These are phyloP conservation scores for Dryas integrifolia DNA, from an alignment of 331 rosid genomes.

Conservation along the genomic window DNA sequence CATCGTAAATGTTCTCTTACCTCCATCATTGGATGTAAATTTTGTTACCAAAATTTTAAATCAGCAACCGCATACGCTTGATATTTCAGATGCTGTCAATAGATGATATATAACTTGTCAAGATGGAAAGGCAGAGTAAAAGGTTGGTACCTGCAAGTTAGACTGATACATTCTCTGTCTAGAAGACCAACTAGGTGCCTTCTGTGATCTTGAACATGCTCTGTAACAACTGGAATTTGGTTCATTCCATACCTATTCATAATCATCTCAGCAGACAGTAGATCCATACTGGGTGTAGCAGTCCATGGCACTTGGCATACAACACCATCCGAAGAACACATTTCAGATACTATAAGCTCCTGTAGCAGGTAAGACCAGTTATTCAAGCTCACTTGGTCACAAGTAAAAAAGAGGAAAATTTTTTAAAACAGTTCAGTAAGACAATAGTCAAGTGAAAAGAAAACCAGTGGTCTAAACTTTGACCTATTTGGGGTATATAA, in stretches of 20 bases:
- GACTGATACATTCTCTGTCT: constrained; percentile 64
- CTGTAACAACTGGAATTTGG: constrained; percentile 65
- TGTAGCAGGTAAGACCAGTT: constrained; percentile 36
- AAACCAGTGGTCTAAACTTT: not conserved
- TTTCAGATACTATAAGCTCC: constrained; percentile 74
- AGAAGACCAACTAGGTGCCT: constrained; percentile 73
- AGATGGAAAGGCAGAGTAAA: not conserved
- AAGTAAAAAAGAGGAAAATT: not conserved
- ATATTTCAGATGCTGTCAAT: not conserved
- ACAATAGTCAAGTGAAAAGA: not conserved
- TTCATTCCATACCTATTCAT: constrained; percentile 62
- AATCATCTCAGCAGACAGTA: constrained; percentile 58
- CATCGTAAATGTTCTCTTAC: not conserved
- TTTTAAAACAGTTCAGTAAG: not conserved
- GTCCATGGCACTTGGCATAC: constrained; percentile 65
- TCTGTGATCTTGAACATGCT: constrained; percentile 37
- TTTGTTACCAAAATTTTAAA: not conserved
- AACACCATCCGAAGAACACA: constrained; percentile 58
- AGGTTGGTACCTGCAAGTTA: constrained; percentile 72
- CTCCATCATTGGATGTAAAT: not conserved
- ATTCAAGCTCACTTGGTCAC: constrained; percentile 22
- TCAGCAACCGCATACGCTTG: not conserved
- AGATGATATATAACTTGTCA: not conserved
- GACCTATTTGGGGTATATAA: not conserved
- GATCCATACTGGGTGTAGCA: constrained; percentile 79